Conservation (phyloP, 2,329 filamentous ascomycete genomes). For the Xylaria sp. region DNA sequence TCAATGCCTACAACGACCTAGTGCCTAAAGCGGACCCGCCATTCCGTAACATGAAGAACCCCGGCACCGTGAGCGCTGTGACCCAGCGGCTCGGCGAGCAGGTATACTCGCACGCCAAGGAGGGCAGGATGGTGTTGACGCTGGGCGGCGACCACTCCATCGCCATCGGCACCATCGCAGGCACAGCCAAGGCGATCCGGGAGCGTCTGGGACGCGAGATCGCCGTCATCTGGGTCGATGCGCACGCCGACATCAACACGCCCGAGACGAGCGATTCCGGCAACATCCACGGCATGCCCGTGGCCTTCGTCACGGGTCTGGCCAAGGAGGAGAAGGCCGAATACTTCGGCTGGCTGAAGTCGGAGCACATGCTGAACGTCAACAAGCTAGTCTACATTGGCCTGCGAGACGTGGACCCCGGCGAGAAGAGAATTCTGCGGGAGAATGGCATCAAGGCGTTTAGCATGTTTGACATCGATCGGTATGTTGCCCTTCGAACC, state of each 20-base stretch:
- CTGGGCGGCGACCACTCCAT: constrained; percentile 97
- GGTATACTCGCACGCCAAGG: constrained; percentile 85
- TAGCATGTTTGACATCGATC: constrained; percentile 98
- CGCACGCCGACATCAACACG: constrained; percentile 97
- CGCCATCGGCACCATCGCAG: constrained; percentile 91
- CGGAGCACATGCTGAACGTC: constrained; percentile 75
- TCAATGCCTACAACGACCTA: constrained; percentile 84
- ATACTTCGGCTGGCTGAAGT: constrained; percentile 88
- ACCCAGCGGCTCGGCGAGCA: constrained; percentile 82
- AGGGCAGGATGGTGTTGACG: constrained; percentile 89
- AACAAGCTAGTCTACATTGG: constrained; percentile 98
- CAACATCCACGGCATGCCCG: constrained; percentile 98
- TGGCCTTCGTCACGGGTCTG: constrained; percentile 89
- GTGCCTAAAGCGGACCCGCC: constrained; percentile 79
- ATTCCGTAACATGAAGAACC: constrained; percentile 94
- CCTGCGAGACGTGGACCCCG: constrained; percentile 89
- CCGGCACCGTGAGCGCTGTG: constrained; percentile 84
- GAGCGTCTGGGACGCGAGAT: constrained; percentile 86
- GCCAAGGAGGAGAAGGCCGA: constrained; percentile 80
- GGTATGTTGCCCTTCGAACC: constrained; percentile 60
- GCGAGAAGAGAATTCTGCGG: constrained; percentile 90
- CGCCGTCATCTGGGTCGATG: constrained; percentile 98
- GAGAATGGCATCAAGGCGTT: constrained; percentile 95
- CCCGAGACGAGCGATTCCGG: constrained; percentile 90
- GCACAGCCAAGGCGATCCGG: constrained; percentile 84